These are phyloP conservation scores for Tolypocladium cylindrosporum DNA, from an alignment of 2,329 filamentous ascomycete genomes.

Conservation along the genomic window DNA sequence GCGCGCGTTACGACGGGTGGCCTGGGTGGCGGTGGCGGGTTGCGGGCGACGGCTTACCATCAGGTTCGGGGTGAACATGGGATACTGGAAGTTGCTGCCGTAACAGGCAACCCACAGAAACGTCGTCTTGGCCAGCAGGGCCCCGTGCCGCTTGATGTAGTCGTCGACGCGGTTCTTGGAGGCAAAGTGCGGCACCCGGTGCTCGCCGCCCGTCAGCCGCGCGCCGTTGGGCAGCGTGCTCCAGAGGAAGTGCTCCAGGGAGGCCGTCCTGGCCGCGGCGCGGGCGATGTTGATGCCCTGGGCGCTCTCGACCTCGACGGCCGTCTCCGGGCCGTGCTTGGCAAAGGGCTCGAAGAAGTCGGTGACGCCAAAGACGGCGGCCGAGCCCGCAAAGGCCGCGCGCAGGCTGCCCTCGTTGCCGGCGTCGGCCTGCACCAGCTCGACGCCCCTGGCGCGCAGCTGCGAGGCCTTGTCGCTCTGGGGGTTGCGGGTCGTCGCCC, in stretches of 20 bases:
- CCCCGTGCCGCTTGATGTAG: neutral
- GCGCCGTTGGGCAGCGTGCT: neutral
- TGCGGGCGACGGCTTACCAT: neutral
- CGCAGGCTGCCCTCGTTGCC: neutral
- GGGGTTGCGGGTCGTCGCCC: neutral
- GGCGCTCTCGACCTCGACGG: neutral
- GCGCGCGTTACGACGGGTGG: too few relatives aligned
- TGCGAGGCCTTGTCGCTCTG: neutral
- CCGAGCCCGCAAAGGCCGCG: neutral
- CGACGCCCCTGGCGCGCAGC: neutral
- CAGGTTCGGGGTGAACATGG: neutral
- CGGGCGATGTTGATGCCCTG: neutral
- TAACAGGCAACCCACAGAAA: neutral
- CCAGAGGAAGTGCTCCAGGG: neutral
- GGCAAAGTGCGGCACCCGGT: neutral
- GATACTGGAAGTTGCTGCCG: neutral
- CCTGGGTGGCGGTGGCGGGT: too few relatives aligned
- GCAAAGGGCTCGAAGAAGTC: neutral
- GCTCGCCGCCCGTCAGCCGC: neutral
- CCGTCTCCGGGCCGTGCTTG: neutral
- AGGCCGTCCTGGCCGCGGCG: neutral
- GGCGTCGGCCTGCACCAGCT: neutral
- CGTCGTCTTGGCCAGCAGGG: neutral
- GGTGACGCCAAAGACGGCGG: neutral
- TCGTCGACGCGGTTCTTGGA: neutral